Conservation (phyloP, 2,329 filamentous ascomycete genomes). For the Phoma sp. region DNA sequence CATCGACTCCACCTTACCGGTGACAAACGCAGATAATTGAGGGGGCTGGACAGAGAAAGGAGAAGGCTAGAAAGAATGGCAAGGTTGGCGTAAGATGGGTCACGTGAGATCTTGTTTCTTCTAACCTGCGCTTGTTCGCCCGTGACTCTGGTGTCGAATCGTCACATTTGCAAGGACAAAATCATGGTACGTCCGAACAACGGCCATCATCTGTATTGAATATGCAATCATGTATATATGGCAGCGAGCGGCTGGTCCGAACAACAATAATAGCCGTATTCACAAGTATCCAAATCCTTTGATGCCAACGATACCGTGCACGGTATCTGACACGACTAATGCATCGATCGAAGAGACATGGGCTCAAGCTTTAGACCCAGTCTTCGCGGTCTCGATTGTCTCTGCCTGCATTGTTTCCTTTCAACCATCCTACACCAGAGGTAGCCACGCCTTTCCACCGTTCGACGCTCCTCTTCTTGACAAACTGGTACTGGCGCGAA, state of each 20-base stretch:
- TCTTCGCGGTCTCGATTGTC: slow-evolving; percentile 37
- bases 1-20: not conserved
- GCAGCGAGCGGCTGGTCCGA: not conserved
- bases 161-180: too few relatives aligned
- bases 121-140: not conserved
- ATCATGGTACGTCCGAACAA: not conserved
- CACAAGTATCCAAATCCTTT: not conserved
- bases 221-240: not conserved
- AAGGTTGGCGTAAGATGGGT: not conserved
- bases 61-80: not conserved
- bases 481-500: slow-evolving; percentile 41
- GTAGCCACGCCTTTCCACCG: slow-evolving; percentile 45
- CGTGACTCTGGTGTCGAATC: not conserved
- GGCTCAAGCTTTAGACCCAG: slow-evolving; percentile 31
- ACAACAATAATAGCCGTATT: not conserved
- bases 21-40: not conserved
- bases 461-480: slow-evolving; percentile 44
- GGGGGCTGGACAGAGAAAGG: not conserved
- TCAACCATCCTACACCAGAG: slow-evolving; percentile 45
- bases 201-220: not conserved
- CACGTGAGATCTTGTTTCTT: slow-evolving; percentile 5
- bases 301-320: not conserved
- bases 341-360: not conserved
- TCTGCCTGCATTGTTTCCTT: slow-evolving; percentile 33
- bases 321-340: not conserved